These are phyloP conservation scores for Fusarium brachygibbosum DNA, from an alignment of 2,329 filamentous ascomycete genomes.

Conservation along the genomic window DNA sequence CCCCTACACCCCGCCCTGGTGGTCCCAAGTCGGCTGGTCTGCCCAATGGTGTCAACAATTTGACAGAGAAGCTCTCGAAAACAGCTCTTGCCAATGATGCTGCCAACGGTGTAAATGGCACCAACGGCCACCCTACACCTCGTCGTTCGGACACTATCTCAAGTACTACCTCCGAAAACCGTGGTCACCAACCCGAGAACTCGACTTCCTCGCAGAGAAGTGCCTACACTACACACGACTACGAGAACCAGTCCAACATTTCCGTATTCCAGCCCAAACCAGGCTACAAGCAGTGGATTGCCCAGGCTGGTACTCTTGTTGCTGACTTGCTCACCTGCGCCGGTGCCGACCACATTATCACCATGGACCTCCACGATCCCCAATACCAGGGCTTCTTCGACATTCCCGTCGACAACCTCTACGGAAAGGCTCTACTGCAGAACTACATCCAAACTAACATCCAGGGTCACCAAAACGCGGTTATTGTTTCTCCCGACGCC, in stretches of 20 bases:
- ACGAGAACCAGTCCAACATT: conserved; percentile 69
- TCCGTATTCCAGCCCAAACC: conserved; percentile 81
- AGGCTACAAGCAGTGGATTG: conserved; percentile 98
- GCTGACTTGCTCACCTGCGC: conserved; percentile 95
- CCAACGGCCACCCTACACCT: conserved; percentile 51
- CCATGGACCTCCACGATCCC: conserved; percentile 95
- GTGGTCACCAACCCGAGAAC: conserved; percentile 56
- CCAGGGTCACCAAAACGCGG: conserved; percentile 80
- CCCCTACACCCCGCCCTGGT: conserved; percentile 83
- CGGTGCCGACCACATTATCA: conserved; percentile 96
- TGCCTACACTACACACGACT: conserved; percentile 73
- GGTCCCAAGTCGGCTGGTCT: conserved; percentile 75
- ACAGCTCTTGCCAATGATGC: conserved; percentile 66
- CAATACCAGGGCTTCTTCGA: conserved; percentile 99
- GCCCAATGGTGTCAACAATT: conserved; percentile 73
- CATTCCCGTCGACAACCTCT: conserved; percentile 97
- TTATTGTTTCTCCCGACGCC: conserved; percentile 96
- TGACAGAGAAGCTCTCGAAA: conserved; percentile 81
- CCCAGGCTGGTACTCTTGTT: conserved; percentile 93
- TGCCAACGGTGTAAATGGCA: conserved; percentile 45
- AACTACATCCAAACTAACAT: conserved; percentile 84
- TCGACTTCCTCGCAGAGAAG: conserved; percentile 61
- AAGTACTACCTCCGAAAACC: conserved; percentile 53
- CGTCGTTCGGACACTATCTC: conserved; percentile 55
- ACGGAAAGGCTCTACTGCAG: conserved; percentile 81